These are phyloP conservation scores for Colletotrichum orchidophilum DNA, from an alignment of 2,329 filamentous ascomycete genomes.

Conservation along the genomic window DNA sequence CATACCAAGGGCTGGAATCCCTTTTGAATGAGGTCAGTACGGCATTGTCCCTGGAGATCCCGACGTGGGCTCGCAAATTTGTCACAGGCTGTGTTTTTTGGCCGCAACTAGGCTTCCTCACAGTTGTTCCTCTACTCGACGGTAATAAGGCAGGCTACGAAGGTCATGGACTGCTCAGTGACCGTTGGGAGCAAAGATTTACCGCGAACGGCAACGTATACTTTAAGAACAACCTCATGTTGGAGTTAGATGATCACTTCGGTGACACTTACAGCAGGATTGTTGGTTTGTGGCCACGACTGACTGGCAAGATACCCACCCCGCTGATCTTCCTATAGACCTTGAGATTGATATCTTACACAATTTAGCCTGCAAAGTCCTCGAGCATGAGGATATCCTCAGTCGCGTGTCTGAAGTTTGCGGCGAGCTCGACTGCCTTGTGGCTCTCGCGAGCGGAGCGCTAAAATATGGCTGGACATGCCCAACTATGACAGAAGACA, in stretches of 20 bases:
- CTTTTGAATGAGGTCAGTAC: constrained; percentile 75
- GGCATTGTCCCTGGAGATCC: constrained; percentile 70
- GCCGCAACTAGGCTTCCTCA: constrained; percentile 90
- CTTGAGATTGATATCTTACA: constrained; percentile 91
- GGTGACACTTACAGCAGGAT: constrained; percentile 90
- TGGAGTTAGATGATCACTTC: constrained; percentile 79
- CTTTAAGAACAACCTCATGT: constrained; percentile 88
- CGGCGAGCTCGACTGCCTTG: constrained; percentile 86
- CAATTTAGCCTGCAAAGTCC: constrained; percentile 73
- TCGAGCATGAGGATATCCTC: constrained; percentile 75
- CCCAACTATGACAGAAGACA: constrained; percentile 76
- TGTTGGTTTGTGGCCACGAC: constrained; percentile 65
- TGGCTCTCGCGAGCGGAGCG: constrained; percentile 83
- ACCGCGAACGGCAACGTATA: constrained; percentile 76
- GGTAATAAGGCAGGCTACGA: constrained; percentile 70
- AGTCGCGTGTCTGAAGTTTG: constrained; percentile 78
- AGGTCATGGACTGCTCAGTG: constrained; percentile 64
- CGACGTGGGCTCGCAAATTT: constrained; percentile 63
- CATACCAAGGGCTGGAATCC: constrained; percentile 79
- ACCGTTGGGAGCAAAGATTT: constrained; percentile 83
- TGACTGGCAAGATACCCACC: background rate
- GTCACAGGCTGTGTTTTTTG: constrained; percentile 86
- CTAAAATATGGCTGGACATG: constrained; percentile 75
- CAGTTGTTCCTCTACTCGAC: constrained; percentile 63
- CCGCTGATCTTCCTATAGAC: constrained; percentile 58